Base-by-base conservation (phyloP, 2,329 filamentous ascomycete species). In the Diaporthe nobilis region DNA sequence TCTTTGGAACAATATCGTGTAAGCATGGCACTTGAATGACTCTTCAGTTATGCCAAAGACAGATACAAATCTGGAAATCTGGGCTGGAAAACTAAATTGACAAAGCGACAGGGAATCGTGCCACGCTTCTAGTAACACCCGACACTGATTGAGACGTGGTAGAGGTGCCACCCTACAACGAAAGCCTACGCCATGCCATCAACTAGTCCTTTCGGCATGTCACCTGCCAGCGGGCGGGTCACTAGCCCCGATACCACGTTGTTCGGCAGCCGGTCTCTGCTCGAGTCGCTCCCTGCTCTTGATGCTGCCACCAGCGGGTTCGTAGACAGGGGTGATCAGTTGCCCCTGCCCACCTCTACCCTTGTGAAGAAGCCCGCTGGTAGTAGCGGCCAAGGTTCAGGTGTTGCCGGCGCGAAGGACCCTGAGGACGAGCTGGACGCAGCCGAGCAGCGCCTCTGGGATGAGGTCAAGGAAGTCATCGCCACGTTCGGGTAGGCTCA, bases 361-460 rank as follows among this genome's bases (percentile, higher is more conserved):
- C 6, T 20, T 31, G 53, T 4, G 25, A 3, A 31, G 8, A 20
- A 17, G 25, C 17, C 53, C 9, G 4, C 13, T 15, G 6, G 53
- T 20, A 28, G 1, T 15, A 28, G 13, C 8, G 9, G 25, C 53
- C 17, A 13, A 12, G 8, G 2, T 47, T 17, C 6, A 8, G 2
- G 1, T 53, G 8, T 1, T 2, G 10, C n/a, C 49, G 3, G 4
- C 15, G n/a, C 3, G 37, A 39, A 53, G 0, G n/a, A 25, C 1
- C 2, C 49, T 10, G 5, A 53, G 49, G 10, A 53, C 1, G 9
- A 53, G 22, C n/a, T 53, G 9, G 3, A 12, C 9, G 8, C 49
- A 17, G n/a, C 49, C 6, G 49, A 53, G 13, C 6, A 28, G 13
- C 13, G n/a, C 22, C 22, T 42, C 12, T 28, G 25, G 37, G n/a